Percentiles rank a stretch among this genome's conserved stretches.
phyloP scores from a whole-genome alignment of 768 basidiomycete genomes.

The Rhizopogon vulgaris region DNA sequence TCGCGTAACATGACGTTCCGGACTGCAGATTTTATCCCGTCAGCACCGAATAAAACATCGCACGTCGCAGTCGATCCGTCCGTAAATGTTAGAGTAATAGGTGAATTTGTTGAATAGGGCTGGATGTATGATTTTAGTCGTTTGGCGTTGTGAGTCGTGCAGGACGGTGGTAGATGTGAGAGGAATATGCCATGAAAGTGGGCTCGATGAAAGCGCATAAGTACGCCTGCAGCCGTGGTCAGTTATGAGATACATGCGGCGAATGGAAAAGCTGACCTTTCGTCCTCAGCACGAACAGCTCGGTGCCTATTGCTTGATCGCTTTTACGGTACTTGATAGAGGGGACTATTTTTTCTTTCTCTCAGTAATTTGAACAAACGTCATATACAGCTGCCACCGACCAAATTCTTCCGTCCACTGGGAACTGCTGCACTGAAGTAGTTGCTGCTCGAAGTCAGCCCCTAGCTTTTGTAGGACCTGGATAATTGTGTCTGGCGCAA shows the following conservation, averaged over 20 bases:
- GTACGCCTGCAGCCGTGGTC: conserved; percentile 30
- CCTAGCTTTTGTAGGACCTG: conserved; percentile 21
- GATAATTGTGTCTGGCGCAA: background rate
- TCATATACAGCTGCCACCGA: conserved; percentile 3
- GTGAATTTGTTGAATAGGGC: conserved; percentile 15
- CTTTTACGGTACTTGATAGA: conserved; percentile 55
- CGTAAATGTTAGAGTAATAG: conserved; percentile 47
- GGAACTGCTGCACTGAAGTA: conserved; percentile 16
- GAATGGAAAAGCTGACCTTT: conserved; percentile 37
- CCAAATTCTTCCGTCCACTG: conserved; percentile 16
- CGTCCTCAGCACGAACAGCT: conserved; percentile 47
- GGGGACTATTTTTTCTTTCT: conserved; percentile 30
- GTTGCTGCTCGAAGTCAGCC: conserved; percentile 9
- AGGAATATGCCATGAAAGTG: conserved; percentile 62
- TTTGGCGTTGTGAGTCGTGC: conserved; percentile 46
- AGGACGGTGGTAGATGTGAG: conserved; percentile 38
- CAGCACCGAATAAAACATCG: conserved; percentile 66
- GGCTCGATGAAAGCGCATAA: conserved; percentile 55
- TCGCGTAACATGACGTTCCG: conserved; percentile 30
- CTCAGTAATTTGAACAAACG: background rate
- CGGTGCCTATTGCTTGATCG: conserved; percentile 49
- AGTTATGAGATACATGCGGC: background rate
- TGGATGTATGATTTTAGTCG: conserved; percentile 54
- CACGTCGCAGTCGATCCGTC: conserved; percentile 56
- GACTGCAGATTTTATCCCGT: conserved; percentile 55